These are phyloP conservation scores for Eucalyptus sp. DNA, from an alignment of 345 rosid species.

Conservation along the genomic window DNA sequence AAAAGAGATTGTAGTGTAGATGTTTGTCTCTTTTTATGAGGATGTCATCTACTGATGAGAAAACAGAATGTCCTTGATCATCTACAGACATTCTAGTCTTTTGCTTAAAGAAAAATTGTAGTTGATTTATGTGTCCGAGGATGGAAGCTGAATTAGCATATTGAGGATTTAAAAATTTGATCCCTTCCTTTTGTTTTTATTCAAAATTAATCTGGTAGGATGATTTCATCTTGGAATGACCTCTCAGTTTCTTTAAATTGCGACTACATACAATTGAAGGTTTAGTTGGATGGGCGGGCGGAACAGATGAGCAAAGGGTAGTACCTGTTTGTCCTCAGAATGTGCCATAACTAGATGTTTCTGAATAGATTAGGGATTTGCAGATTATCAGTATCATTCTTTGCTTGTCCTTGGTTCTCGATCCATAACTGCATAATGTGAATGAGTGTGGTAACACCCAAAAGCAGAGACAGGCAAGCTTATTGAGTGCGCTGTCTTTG, in stretches of 20 bases:
- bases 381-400: background rate
- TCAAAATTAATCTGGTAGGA: background rate
- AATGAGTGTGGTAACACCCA: background rate
- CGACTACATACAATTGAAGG: background rate
- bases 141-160: background rate
- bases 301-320: background rate
- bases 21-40: background rate
- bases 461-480: background rate
- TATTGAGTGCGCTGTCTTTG: background rate
- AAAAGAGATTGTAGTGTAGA: background rate
- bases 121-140: background rate
- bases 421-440: background rate
- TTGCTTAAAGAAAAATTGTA: background rate
- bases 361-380: background rate
- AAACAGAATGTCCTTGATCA: background rate
- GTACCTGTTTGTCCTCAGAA: background rate
- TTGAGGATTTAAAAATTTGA: background rate
- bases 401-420: background rate
- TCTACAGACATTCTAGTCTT: background rate
- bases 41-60: background rate
- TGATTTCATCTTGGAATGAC: background rate
- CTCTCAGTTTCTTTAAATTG: background rate
- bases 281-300: background rate
- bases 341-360: background rate
- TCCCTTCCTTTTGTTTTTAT: background rate